Base-by-base conservation (phyloP, 2,329 filamentous ascomycete genomes). In the Exophiala sideris region DNA sequence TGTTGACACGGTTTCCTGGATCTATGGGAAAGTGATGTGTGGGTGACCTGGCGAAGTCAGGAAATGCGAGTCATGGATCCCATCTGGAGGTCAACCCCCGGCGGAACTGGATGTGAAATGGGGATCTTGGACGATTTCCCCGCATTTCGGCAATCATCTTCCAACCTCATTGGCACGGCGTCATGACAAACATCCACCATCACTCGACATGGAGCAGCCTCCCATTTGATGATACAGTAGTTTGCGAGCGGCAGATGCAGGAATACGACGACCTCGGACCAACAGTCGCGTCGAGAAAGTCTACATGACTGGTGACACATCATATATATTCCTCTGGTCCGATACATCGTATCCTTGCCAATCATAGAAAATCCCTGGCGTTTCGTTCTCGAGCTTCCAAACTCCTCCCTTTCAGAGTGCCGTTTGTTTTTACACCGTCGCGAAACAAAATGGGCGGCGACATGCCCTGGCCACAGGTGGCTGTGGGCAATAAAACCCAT, bases 401-500 rank as follows among this genome's bases (percentile, higher is more conserved):
- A 14, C 21, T 42, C 8, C 18, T 42, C 11, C 40, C 6, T 16
- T 14, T 16, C 45, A 33, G 7, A 8, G 14, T 34, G 18, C 32
- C 12, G n/a, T n/a, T 35, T n/a, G 33, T 35, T 16, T 11, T 14
- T 20, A 24, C n/a, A 24, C 20, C 24, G 24, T 32, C 21, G 20
- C 12, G 34, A 21, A 9, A 14, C 29, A 49, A 9, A 24, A 62
- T 62, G 60, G 54, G 44, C 18, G 56, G 58, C n/a, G 54, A 61
- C 33, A 54, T 57, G 54, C 56, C 58, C 12, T 62, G 60, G 60
- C 58, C 60, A 16, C 59, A 61, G 24, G 54, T 62, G 33, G 58
- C 56, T 16, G 54, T 58, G 47, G 59, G 58, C 35, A 62, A 62
- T 50, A 62, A 60, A 41, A 54, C 59, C 20, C 54, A 78, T 56